Base-by-base conservation (phyloP, 495 filamentous ascomycete genomes). In the Staphylotrichum tortipilum region DNA sequence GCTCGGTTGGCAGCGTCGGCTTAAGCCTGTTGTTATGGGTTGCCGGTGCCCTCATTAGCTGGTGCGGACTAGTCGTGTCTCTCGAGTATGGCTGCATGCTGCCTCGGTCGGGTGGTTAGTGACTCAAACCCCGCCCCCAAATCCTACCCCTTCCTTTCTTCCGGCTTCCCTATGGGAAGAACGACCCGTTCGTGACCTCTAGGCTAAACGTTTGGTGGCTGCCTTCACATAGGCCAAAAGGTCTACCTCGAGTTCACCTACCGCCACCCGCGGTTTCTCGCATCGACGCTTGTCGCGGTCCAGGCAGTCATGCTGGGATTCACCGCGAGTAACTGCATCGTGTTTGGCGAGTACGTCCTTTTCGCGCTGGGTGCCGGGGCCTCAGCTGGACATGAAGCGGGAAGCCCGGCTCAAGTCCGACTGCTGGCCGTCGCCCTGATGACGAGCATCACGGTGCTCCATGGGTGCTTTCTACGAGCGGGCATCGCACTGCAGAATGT, bases 161-260 rank as follows among this genome's bases (percentile, higher is more conserved):
- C n/a, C n/a, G n/a, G n/a, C n/a, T n/a, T n/a, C n/a, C n/a, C n/a
- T n/a, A n/a, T n/a, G n/a, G n/a, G n/a, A n/a, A n/a, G n/a, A n/a
- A n/a, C n/a, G n/a, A n/a, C n/a, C n/a, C n/a, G n/a, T n/a, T n/a
- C n/a, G n/a, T n/a, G n/a, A n/a, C n/a, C n/a, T n/a, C n/a, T n/a
- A n/a, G n/a, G n/a, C n/a, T n/a, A n/a, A n/a, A n/a, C n/a, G n/a
- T n/a, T n/a, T n/a, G n/a, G n/a, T n/a, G n/a, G n/a, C n/a, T n/a
- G n/a, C n/a, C n/a, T n/a, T n/a, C n/a, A n/a, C 0, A 22, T 18
- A 59, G 57, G 57, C 0, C 40, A 53, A 7, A 88, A 88, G 65
- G 81, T 88, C 24, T 90, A 90, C 54, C 77, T 89, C 45, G 85
- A 90, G 56, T 85, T 81, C 63, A 80, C 81, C 0, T 90, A 88